Conservation (phyloP, 805 yeast genomes). For the Metschnikowia reukaufii region DNA sequence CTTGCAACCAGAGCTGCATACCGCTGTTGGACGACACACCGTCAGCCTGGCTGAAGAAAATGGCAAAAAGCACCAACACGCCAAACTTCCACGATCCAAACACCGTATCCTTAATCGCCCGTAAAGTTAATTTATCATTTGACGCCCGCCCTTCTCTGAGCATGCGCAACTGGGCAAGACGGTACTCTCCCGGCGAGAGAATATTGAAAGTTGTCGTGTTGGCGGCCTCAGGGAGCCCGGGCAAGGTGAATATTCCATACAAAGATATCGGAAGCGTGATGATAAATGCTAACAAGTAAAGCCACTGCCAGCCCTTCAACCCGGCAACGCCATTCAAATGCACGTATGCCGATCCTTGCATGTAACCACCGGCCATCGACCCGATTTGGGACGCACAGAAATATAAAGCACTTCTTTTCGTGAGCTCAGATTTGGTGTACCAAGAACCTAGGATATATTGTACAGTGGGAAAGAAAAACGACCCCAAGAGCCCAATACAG, state of each 20-base stretch:
- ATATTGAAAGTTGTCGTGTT: slow-evolving; percentile 6
- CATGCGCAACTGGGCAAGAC: slow-evolving; percentile 15
- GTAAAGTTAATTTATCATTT: slow-evolving; percentile 17
- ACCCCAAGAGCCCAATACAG: slow-evolving; percentile 7
- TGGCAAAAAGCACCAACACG: slow-evolving; percentile 28
- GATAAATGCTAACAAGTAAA: slow-evolving; percentile 7
- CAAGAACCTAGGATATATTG: slow-evolving; percentile 8
- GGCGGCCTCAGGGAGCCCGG: slow-evolving; percentile 2
- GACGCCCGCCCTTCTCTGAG: slow-evolving; percentile 17
- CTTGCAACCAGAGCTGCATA: slow-evolving; percentile 22
- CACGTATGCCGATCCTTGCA: slow-evolving; percentile 5
- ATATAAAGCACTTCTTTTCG: slow-evolving; percentile 5
- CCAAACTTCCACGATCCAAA: slow-evolving; percentile 26
- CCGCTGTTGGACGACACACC: slow-evolving; percentile 30
- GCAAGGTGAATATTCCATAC: slow-evolving; percentile 14
- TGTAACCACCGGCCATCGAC: slow-evolving; percentile 8
- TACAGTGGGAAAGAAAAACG: slow-evolving; percentile 10
- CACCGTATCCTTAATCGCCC: slow-evolving; percentile 12
- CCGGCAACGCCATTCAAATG: slow-evolving; percentile 6
- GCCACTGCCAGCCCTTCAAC: slow-evolving; percentile 9
- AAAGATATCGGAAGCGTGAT: slow-evolving; percentile 9
- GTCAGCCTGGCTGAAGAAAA: slow-evolving; percentile 33
- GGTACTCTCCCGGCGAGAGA: slow-evolving; percentile 5
- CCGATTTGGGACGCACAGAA: slow-evolving; percentile 10
- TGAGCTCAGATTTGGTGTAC: slow-evolving; percentile 8